Evolutionary conservation across 2,329 filamentous ascomycete species (phyloP), one percentile per base, ranked within the genome.

Genomic region (Aspergillus bombycis): DNA sequence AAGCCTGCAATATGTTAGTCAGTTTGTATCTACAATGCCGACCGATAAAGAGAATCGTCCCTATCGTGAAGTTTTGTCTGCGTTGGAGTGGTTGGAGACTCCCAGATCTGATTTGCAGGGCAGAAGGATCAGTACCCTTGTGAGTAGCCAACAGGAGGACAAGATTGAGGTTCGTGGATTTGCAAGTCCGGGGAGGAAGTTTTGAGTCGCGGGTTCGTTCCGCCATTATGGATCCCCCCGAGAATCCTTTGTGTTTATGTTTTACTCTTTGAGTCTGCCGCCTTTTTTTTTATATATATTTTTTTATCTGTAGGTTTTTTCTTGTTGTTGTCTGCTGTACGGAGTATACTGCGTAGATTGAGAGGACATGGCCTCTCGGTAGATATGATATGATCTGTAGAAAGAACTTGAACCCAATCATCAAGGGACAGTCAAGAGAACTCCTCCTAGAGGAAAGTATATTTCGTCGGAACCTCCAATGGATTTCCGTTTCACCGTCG

Each of bases 121-220:
- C 56, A 58, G 43, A 50, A 36, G 43, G 56, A 58, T 58, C n/a
- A 23, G 9, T 48, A 50, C 48, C 56, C 56, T 38, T 36, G 56
- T 34, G 26, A n/a, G 28, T 28, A 26, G 14, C 46, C 23, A 50
- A 50, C 46, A 50, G 46, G 46, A 48, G 21, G 45, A 16, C 14
- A 12, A 14, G 14, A 30, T 50, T n/a, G 46, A 16, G 46, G 46
- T 50, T 50, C 46, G 46, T 50, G 23, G 46, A 28, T 26, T 48
- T n/a, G 41, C 12, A 23, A 26, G n/a, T 14, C 45, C 7, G 45
- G 45, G 45, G 45, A 23, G 21, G 21, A 26, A 50, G 46, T 50
- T 50, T 46, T 12, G 45, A n/a, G n/a, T n/a, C 34, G 43, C 16
- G 45, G 45, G 45, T 23, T 46, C 43, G n/a, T 45, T 26, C 46